Conservation (phyloP, 2,329 filamentous ascomycete genomes). For the Rasamsonia emersonii region DNA sequence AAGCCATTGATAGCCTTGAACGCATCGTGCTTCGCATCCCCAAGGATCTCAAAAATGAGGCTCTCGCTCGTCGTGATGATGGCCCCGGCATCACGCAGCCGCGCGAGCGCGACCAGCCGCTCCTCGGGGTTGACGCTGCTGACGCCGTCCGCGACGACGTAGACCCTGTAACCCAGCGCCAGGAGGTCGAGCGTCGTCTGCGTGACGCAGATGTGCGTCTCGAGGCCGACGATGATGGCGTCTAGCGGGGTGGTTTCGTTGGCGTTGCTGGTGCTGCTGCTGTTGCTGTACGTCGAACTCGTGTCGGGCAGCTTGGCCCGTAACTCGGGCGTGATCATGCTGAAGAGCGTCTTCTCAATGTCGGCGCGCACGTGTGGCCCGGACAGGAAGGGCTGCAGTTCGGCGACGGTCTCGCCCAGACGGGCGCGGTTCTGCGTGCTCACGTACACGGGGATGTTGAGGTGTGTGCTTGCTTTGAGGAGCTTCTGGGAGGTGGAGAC, state of each 20-base stretch:
- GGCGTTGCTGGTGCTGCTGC: constrained; percentile 6
- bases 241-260: constrained; percentile 33
- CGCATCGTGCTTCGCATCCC: constrained; percentile 61
- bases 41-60: constrained; percentile 80
- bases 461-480: constrained; percentile 46
- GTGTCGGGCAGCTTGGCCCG: constrained; percentile 25
- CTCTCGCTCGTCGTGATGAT: constrained; percentile 81
- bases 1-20: constrained; percentile 67
- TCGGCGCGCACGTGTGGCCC: constrained; percentile 44
- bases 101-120: constrained; percentile 65
- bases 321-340: constrained; percentile 71
- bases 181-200: constrained; percentile 83
- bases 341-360: constrained; percentile 82
- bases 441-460: constrained; percentile 65
- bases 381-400: constrained; percentile 48
- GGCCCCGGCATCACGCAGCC: constrained; percentile 67
- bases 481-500: constrained; percentile 61
- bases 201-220: constrained; percentile 88
- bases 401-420: constrained; percentile 71
- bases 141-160: constrained; percentile 81
- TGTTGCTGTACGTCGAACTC: constrained; percentile 16
- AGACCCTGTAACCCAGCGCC: constrained; percentile 66
- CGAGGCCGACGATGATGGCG: constrained; percentile 80
- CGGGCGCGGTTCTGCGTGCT: constrained; percentile 77
- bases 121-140: constrained; percentile 80